These are phyloP conservation scores for Erodium texanum DNA, from an alignment of 441 rosid genomes.

Conservation along the genomic window DNA sequence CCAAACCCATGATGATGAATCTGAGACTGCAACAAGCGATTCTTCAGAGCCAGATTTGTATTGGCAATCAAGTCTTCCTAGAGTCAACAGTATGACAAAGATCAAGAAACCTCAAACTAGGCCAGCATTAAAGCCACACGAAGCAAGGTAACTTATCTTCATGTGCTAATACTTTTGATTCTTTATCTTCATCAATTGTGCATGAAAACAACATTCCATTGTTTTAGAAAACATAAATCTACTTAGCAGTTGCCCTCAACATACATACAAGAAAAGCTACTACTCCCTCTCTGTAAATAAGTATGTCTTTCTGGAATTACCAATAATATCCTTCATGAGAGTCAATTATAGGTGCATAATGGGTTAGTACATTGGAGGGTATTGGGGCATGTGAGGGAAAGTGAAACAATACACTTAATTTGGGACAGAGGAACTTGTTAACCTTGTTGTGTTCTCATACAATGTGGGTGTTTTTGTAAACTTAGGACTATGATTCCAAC, in stretches of 20 bases:
- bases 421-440: not conserved
- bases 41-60: slow-evolving; percentile 43
- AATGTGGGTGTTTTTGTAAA: not conserved
- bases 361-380: not conserved
- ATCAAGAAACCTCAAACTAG: slow-evolving; percentile 42
- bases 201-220: not conserved
- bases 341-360: not conserved
- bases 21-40: slow-evolving; percentile 46
- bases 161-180: not conserved
- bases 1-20: slow-evolving; percentile 31
- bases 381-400: not conserved
- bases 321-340: not conserved
- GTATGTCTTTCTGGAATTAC: not conserved
- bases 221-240: not conserved
- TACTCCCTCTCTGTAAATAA: not conserved
- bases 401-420: not conserved
- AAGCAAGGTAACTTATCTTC: slow-evolving; percentile 40
- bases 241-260: not conserved
- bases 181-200: not conserved
- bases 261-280: not conserved
- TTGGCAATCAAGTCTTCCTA: slow-evolving; percentile 44
- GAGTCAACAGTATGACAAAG: slow-evolving; percentile 34
- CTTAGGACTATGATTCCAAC: slow-evolving; percentile 68
- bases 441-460: not conserved
- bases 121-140: slow-evolving; percentile 30